Evolutionary conservation across 208 protist genomes (phyloP).

Genomic region (Trypanosoma brucei): DNA sequence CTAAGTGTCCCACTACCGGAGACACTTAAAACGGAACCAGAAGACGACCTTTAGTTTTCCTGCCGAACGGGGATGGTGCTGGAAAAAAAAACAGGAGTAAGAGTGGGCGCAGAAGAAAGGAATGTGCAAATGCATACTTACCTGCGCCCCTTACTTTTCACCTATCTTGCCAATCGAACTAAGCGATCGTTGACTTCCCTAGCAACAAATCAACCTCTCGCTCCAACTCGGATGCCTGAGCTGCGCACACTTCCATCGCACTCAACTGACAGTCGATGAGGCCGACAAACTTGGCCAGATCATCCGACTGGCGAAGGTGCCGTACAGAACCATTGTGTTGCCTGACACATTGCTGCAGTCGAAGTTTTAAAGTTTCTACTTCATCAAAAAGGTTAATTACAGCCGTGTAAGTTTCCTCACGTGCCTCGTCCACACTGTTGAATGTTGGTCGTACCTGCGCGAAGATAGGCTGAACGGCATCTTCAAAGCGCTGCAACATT

Average conservation of each 20-base stretch:
- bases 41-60: background rate
- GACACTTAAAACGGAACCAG: background rate
- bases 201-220: constrained; percentile 55
- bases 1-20: background rate
- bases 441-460: constrained; percentile 22
- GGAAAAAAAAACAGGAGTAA: too few species aligned
- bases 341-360: constrained; percentile 36
- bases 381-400: constrained; percentile 68
- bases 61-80: too few species aligned
- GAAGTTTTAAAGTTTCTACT: constrained; percentile 51
- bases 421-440: constrained; percentile 29
- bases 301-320: constrained; percentile 31
- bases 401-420: constrained; percentile 40
- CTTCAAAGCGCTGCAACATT: constrained; percentile 60
- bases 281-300: constrained; percentile 46
- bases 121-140: background rate
- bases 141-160: background rate
- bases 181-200: constrained; percentile 24
- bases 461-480: constrained; percentile 59
- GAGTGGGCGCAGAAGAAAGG: too few species aligned
- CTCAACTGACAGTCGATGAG: constrained; percentile 61
- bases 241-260: constrained; percentile 48
- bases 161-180: background rate
- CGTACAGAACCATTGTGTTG: constrained; percentile 53
- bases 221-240: constrained; percentile 48